Evolutionary conservation across 371 early-diverging fungal genomes (phyloP), one percentile per base, ranked within the genome.

Genomic region (Mucor ambiguus): DNA sequence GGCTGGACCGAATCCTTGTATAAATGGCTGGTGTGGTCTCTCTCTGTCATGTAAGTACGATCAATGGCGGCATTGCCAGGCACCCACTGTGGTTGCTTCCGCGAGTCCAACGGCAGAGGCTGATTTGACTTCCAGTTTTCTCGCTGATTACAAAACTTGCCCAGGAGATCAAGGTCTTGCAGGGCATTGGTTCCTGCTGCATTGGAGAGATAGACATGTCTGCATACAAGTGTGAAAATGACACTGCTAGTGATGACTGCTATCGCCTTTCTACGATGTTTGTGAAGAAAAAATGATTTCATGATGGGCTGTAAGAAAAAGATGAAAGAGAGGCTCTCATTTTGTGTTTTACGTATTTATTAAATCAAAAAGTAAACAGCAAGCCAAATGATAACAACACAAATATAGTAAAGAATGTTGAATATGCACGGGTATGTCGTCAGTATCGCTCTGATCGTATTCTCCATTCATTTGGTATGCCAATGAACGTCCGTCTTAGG

Each of bases 11-110:
- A 0, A 28, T 52, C 52, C 28, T 16, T 11, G 24, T 14, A 52
- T 52, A 52, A 28, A 52, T 52, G 52, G 26, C 28, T 52, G 52
- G 52, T 5, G 12, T 14, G 6, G 20, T 32, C 56, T n/a, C 33
- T 56, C 62, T 7, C 29, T 35, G 44, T 74, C 63, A 55, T 68
- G 68, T 18, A 55, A 37, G n/a, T 12, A n/a, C 10, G 10, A 29
- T 26, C 12, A 10, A 2, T 9, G 32, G 11, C 16, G 4, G n/a
- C n/a, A 32, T 33, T 32, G 33, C 32, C 8, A 28, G 52, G 28
- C 28, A 52, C 26, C 52, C 52, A 52, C 7, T 28, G 52, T 14
- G 52, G 52, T 12, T 26, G 52, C 12, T 56, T 56, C n/a, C 55
- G 29, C 24, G 63, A 32, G 12, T 18, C 26, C 16, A 55, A n/a